Evolutionary conservation across 2,329 filamentous ascomycete genomes (phyloP).

Genomic region (Didymella exigua): DNA sequence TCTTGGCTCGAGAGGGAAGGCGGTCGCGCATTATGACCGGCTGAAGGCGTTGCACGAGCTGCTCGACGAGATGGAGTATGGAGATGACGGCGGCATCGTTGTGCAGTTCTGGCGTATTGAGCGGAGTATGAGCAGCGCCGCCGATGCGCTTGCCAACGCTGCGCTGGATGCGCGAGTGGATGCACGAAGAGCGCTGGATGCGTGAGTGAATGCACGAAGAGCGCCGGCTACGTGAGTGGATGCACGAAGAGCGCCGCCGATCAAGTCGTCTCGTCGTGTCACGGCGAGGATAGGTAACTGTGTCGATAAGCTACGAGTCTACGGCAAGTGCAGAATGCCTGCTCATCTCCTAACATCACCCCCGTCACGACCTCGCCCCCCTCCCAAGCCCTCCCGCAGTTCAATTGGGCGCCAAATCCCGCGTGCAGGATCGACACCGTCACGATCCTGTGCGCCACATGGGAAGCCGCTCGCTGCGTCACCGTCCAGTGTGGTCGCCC

Average conservation of each 20-base stretch:
- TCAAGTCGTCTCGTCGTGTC: too few relatives aligned
- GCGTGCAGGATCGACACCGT: not conserved
- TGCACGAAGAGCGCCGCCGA: too few relatives aligned
- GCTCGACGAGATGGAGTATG: not conserved
- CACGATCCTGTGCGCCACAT: not conserved
- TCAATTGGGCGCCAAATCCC: not conserved
- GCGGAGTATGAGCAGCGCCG: constrained; percentile 24
- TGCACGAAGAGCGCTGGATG: too few relatives aligned
- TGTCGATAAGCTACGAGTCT: too few relatives aligned
- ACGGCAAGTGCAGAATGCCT: too few relatives aligned
- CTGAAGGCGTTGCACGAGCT: not conserved
- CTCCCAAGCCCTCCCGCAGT: not conserved
- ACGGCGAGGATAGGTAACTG: too few relatives aligned
- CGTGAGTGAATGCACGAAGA: too few relatives aligned
- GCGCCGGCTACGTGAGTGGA: too few relatives aligned
- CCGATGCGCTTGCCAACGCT: constrained; percentile 25
- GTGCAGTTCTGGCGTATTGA: constrained; percentile 38
- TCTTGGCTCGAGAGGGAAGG: not conserved
- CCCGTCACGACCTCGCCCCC: not conserved
- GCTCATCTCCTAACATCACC: too few relatives aligned
- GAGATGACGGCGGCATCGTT: constrained; percentile 15
- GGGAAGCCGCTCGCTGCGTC: not conserved
- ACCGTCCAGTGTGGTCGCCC: not conserved
- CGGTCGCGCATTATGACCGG: not conserved
- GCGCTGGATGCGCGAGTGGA: too few relatives aligned